Evolutionary conservation across 1,139 yeast species (phyloP).

Genomic region (Hemisphaericaspora lyxosophila): DNA sequence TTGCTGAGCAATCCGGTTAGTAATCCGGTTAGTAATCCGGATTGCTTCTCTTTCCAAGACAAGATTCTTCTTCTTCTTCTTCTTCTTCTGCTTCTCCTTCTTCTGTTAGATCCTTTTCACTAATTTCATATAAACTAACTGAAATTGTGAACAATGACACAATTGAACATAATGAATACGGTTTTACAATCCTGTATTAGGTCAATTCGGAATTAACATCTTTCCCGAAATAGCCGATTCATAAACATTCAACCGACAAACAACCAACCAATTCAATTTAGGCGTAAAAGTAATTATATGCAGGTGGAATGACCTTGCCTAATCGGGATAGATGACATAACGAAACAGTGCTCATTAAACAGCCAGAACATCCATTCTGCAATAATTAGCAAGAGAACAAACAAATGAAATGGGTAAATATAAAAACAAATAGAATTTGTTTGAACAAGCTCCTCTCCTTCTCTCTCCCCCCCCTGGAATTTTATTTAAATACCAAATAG

Average conservation of each 20-base stretch:
- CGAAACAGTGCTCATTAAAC: background rate
- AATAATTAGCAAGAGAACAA: background rate
- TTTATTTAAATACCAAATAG: background rate
- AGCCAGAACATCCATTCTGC: conserved; percentile 3
- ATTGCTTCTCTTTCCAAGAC: no score
- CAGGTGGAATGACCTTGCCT: conserved; percentile 2
- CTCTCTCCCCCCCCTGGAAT: background rate
- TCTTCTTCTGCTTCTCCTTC: no score
- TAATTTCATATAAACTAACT: no score
- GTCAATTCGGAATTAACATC: background rate
- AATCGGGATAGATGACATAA: background rate
- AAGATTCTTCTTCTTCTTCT: no score
- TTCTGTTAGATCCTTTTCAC: no score
- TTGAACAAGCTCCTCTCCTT: no score
- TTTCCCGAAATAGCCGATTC: conserved; percentile 20
- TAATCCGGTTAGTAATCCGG: no score
- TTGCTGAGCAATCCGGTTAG: no score
- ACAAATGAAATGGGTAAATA: no score
- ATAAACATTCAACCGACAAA: conserved; percentile 10
- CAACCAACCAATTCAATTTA: conserved; percentile 10
- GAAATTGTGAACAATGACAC: no score
- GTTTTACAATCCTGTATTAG: no score
- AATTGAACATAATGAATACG: no score
- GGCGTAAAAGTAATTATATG: conserved; percentile 1
- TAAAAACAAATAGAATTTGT: background rate